Evolutionary conservation across 1,139 yeast genomes (phyloP), one percentile per base, ranked within the genome.

Genomic region (Protomyces gravidus): DNA sequence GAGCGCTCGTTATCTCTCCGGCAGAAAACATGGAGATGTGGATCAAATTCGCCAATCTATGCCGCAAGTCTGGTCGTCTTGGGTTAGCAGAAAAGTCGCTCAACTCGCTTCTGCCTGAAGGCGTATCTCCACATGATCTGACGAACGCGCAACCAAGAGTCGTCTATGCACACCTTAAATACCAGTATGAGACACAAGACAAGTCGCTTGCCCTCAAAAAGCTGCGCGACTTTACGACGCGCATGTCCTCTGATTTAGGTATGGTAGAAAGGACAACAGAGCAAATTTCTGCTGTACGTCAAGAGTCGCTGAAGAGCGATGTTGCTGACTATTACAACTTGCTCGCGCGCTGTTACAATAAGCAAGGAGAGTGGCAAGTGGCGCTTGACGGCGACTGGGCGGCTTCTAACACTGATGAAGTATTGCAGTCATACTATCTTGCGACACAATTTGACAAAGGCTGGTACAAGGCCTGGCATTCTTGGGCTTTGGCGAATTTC

Each of bases 391-490:
- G 78, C 57, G 81, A 82, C 63, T 90, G 97, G 96, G 80, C 89
- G 68, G 80, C 83, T 19, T 79, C 77, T 42, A 74, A 75, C 62
- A 72, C 78, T 0, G 88, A 85, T 50, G 80, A 82, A 5, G 89
- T 94, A 64, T 76, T 94, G 63, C 96, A 97, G 11, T 90, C 97
- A 0, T 94, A 89, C 70, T 76, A 90, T 62, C 77, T 92, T 65
- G 97, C 98, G 0, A 92, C 98, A 0, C 96, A 90, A 70, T 92
- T 92, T 71, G 97, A 92, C 70, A 79, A 81, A 51, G 80, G 81
- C 47, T 94, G 98, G 97, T 94, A 94, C 70, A 92, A 94, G 68
- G 98, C 98, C 23, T 94, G 98, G 98, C 99, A 94, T 69, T 90
- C 89, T 69, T 94, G 99, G 99, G 98, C 98, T 0, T 76, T 94